Percentiles rank a stretch among this genome's conserved stretches.
phyloP scores from a whole-genome alignment of 1,139 yeast genomes.

The Blastobotrys petasosporus region DNA sequence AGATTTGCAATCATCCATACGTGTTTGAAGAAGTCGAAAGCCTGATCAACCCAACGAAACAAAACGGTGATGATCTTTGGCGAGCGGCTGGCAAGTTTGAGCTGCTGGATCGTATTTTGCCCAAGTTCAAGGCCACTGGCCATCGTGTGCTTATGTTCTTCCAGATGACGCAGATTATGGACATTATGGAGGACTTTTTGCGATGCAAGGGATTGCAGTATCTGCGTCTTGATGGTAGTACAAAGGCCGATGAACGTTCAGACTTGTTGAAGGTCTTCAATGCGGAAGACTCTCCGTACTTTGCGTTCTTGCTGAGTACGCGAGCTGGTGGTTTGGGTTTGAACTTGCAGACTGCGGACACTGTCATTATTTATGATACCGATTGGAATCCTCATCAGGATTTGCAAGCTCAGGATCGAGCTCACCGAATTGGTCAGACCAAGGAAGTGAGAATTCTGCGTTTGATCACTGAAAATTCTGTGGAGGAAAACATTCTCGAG shows the following conservation, averaged over 20 bases:
- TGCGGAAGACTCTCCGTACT: conserved; percentile 81
- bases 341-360: conserved; percentile 93
- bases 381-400: conserved; percentile 99
- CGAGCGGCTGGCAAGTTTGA: conserved; percentile 92
- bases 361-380: conserved; percentile 91
- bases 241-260: conserved; percentile 93
- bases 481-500: conserved; percentile 89
- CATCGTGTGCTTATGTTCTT: conserved; percentile 91
- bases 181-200: conserved; percentile 93
- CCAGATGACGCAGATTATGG: conserved; percentile 99
- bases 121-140: conserved; percentile 78
- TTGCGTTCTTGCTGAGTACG: conserved; percentile 82
- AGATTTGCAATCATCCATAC: conserved; percentile 95
- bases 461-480: conserved; percentile 86
- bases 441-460: conserved; percentile 92
- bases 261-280: conserved; percentile 76
- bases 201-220: conserved; percentile 69
- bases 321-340: conserved; percentile 98
- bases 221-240: conserved; percentile 87
- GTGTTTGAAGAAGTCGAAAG: conserved; percentile 94
- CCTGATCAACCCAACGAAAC: conserved; percentile 68
- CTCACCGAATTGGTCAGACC: conserved; percentile 96
- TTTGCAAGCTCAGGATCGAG: conserved; percentile 97
- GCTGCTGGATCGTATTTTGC: conserved; percentile 76
- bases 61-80: conserved; percentile 63